These are phyloP conservation scores for Citrus sinensis DNA, from an alignment of 345 rosid genomes.

Conservation along the genomic window DVS_A1.0 CM039161.1:2997501-2998000, in stretches of 20 bases:
- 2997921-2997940: neutral
- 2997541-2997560: slow-evolving; percentile 6
- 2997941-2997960: neutral
- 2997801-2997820: slow-evolving; percentile 1
- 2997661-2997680: slow-evolving; percentile 97
- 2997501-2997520: slow-evolving; percentile 90
- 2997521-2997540: slow-evolving; percentile 17
- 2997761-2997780: neutral
- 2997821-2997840: slow-evolving; percentile 1
- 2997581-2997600: slow-evolving; percentile 30
- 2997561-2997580: slow-evolving; percentile 19
- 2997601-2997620: slow-evolving; percentile 89
- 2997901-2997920: neutral
- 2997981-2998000: neutral
- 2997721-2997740: slow-evolving; percentile 20
- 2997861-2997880: neutral
- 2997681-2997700: slow-evolving; percentile 96
- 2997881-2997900: slow-evolving; percentile 1
- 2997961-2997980: neutral
- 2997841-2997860: neutral
- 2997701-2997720: slow-evolving; percentile 98
- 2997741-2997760: slow-evolving; percentile 2
- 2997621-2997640: slow-evolving; percentile 83
- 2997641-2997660: slow-evolving; percentile 99
- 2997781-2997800: slow-evolving; percentile 9